Evolutionary conservation across 116 monocot genomes (phyloP).

Genomic region (Trichopus zeylanicus): DNA sequence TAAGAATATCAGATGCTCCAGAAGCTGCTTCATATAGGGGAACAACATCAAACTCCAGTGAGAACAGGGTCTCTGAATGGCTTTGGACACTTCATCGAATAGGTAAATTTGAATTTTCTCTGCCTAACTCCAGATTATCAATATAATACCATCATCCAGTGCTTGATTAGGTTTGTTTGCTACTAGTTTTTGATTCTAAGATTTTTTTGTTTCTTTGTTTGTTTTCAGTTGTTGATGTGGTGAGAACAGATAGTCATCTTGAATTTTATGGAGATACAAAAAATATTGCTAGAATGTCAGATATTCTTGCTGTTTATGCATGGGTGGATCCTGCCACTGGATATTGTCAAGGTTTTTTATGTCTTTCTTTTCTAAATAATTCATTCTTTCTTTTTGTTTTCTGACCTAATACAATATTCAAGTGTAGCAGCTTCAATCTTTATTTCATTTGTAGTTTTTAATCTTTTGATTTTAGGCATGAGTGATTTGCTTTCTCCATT

Average conservation of each 20-base stretch:
- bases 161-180: neutral
- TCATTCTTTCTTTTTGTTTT: neutral
- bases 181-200: neutral
- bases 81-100: conserved; percentile 97
- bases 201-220: neutral
- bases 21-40: conserved; percentile 15
- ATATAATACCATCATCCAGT: too few species aligned
- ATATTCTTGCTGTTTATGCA: conserved; percentile 99
- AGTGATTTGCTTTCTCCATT: conserved; percentile 99
- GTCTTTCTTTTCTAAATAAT: conserved; percentile 1
- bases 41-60: conserved; percentile 24
- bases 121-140: neutral
- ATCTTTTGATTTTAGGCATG: conserved; percentile 53
- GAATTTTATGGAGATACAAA: conserved; percentile 92
- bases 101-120: conserved; percentile 1
- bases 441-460: neutral
- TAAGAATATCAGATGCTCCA: conserved; percentile 43
- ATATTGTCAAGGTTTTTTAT: conserved; percentile 81
- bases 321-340: conserved; percentile 99
- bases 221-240: conserved; percentile 87
- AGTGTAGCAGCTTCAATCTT: neutral
- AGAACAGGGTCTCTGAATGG: conserved; percentile 88
- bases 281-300: conserved; percentile 99
- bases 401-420: neutral
- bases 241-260: conserved; percentile 97